Base-by-base conservation (phyloP, 2,329 filamentous ascomycete genomes). In the Trichoderma asperellum region DNA sequence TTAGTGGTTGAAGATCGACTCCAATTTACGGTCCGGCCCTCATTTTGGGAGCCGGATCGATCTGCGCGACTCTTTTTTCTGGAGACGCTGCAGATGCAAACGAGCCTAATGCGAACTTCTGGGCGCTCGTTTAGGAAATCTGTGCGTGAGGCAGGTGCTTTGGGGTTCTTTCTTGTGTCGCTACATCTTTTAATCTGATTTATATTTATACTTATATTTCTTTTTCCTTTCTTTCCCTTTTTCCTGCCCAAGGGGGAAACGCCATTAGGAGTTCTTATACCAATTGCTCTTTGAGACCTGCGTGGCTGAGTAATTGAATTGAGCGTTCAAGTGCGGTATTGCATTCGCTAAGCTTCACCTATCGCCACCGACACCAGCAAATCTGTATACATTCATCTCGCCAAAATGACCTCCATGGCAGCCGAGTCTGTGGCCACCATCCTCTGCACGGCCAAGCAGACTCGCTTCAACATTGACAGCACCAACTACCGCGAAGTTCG, bases 401-500 rank as follows among this genome's bases (percentile, higher is more conserved):
- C 56, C 64, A 74, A 63, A 14, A 85, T 85, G 83, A 83, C 83
- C 57, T 84, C 83, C 16, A 85, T 84, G 74, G 79, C 80, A 66
- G 80, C 84, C 12, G 83, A 86, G 72, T 84, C 83, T 5, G 84
- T 83, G 37, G 79, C 84, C 16, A 83, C 84, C 3, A 86, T 91
- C 69, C 79, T 89, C 60, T 89, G 88, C 73, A 88, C 87, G 24
- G 89, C 88, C 76, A 91, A 89, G 74, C 89, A 91, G 75, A 91
- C 88, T 2, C 85, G 89, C 12, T 91, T 91, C 71, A 87, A 90
- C 75, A 88, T 83, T 71, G 85, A 79, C 72, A 86, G 78, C 71
- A 82, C 84, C 34, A 89, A 83, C 75, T 85, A 82, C 77, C 84
- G 81, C 70, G 88, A 90, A 81, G 88, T 89, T 77, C 35, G 70